Evolutionary conservation across 106 monocot genomes (phyloP).

Genomic region (Agapanthus africanus): DNA sequence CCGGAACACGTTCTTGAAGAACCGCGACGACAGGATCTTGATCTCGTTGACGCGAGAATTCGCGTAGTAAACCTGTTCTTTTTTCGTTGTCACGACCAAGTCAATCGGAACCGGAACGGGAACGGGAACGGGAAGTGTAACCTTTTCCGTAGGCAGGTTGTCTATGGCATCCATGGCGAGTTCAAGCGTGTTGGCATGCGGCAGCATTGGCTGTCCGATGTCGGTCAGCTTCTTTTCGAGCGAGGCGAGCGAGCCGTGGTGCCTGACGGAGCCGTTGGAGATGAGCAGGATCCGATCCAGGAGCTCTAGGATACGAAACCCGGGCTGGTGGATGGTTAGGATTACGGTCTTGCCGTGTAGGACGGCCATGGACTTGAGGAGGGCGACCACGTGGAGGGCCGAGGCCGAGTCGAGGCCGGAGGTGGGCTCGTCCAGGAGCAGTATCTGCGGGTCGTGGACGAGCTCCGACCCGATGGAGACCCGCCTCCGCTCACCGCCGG

Average conservation of each 20-base stretch:
- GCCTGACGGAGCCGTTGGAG: conserved; percentile 47
- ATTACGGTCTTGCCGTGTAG: conserved; percentile 62
- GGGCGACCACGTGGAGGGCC: conserved; percentile 48
- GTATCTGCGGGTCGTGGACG: conserved; percentile 76
- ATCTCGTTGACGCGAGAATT: conserved; percentile 46
- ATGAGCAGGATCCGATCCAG: conserved; percentile 55
- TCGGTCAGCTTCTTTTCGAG: conserved; percentile 41
- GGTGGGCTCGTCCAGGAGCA: conserved; percentile 95
- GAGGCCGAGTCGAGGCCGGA: conserved; percentile 84
- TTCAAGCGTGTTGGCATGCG: conserved; percentile 76
- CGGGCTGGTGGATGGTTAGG: conserved; percentile 84
- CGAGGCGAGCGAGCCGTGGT: conserved; percentile 42
- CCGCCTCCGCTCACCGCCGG: conserved; percentile 79
- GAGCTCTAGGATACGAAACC: conserved; percentile 75
- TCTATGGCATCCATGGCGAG: conserved; percentile 67
- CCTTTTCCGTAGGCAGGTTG: not conserved
- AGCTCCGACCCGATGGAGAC: conserved; percentile 90
- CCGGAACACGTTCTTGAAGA: conserved; percentile 60
- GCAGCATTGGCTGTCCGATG: conserved; percentile 54
- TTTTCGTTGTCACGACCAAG: not conserved
- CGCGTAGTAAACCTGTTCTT: conserved; percentile 32
- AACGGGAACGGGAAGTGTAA: not conserved
- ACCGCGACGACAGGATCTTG: conserved; percentile 47
- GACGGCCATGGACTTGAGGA: conserved; percentile 61
- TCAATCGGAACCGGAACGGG: not conserved